Evolutionary conservation across 495 filamentous ascomycete species (phyloP).

Genomic region (Rostrohypoxylon terebratum): DNA sequence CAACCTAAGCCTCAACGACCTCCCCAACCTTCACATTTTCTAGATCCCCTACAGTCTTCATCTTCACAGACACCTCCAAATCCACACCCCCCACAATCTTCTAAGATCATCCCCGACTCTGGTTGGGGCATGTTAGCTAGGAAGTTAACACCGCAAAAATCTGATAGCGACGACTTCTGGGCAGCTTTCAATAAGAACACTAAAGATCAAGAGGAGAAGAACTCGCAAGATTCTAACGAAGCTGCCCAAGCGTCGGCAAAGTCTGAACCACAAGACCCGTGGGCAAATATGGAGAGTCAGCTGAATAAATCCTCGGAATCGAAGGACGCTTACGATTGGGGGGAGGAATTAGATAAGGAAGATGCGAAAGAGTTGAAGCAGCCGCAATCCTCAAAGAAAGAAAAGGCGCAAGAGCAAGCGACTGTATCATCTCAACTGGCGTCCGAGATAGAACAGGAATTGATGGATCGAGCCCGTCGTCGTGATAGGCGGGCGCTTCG

Average conservation of each 20-base stretch:
- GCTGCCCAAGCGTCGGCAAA: background rate
- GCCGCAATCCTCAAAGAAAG: background rate
- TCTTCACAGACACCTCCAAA: background rate
- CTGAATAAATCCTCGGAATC: background rate
- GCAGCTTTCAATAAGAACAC: conserved; percentile 10
- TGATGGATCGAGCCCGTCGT: conserved; percentile 1
- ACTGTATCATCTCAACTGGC: background rate
- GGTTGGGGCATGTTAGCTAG: conserved; percentile 33
- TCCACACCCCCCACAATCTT: background rate
- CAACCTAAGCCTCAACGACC: background rate
- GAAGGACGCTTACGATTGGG: conserved; percentile 12
- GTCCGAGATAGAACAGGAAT: background rate
- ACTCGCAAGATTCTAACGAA: background rate
- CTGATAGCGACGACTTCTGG: conserved; percentile 32
- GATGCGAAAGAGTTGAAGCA: background rate
- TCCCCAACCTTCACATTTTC: background rate
- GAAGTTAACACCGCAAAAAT: conserved; percentile 14
- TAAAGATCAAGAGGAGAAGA: background rate
- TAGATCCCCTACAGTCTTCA: background rate
- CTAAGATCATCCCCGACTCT: background rate
- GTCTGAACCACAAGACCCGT: background rate
- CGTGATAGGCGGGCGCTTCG: background rate
- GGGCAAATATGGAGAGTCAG: background rate
- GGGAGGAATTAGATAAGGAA: conserved; percentile 22
- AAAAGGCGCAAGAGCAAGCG: background rate